Evolutionary conservation across 257 asterid species (phyloP).

Genomic region (Nicotiana otophora): DNA sequence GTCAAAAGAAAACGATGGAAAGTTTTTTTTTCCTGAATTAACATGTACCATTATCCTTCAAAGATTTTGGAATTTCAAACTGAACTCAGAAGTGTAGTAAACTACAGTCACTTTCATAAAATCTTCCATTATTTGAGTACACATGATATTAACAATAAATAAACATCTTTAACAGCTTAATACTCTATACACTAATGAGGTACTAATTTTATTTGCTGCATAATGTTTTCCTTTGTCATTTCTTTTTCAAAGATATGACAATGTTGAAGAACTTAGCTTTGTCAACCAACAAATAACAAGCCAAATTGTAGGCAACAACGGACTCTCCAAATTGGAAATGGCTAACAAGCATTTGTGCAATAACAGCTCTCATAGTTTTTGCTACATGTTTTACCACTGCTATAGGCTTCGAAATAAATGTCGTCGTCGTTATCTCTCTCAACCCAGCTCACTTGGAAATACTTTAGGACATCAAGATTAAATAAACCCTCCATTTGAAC

Average conservation of each 20-base stretch:
- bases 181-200: not conserved
- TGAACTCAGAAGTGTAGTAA: too few relatives aligned
- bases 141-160: not conserved
- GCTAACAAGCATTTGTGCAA: not conserved
- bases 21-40: too few relatives aligned
- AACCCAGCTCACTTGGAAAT: not conserved
- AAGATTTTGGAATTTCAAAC: too few relatives aligned
- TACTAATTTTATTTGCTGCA: not conserved
- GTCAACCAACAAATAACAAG: not conserved
- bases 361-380: not conserved
- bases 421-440: not conserved
- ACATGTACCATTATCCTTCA: too few relatives aligned
- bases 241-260: too few relatives aligned
- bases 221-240: not conserved
- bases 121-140: too few relatives aligned
- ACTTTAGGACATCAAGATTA: not conserved
- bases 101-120: too few relatives aligned
- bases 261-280: too few relatives aligned
- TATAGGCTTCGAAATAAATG: not conserved
- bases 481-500: conserved; percentile 20
- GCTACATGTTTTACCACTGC: not conserved
- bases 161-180: not conserved
- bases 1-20: too few relatives aligned
- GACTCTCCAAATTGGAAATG: not conserved
- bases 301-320: not conserved